Evolutionary conservation across 2,329 filamentous ascomycete genomes (phyloP), one percentile per base, ranked within the genome.

Genomic region (Claviceps purpurea): DNA sequence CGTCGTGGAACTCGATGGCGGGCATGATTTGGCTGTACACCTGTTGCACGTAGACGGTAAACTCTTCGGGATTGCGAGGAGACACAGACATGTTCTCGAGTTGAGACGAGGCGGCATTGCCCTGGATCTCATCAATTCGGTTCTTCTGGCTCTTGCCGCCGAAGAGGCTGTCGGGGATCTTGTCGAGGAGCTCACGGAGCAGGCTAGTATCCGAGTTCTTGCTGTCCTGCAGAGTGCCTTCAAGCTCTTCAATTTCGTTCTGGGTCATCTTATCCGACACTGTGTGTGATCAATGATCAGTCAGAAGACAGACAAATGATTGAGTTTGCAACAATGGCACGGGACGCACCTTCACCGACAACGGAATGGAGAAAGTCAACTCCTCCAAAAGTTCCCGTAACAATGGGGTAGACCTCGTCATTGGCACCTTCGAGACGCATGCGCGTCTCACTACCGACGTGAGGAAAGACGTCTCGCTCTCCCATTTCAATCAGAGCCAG

Each of bases 351-450:
- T 71, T 84, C 81, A 54, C 81, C 79, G 46, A 79, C 87, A 34
- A 95, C 89, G 1, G 87, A 93, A 71, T 95, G 89, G 55, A 95
- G 73, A 70, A 96, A 96, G 63, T 96, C 91, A 14, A 95, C 90
- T 56, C 90, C 90, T 56, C 90, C 90, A 67, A 96, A 96, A 6
- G 90, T 96, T 54, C 91, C 90, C 1, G 90, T 96, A 45, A 95
- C 78, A 55, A 91, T 72, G 6, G 90, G 90, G 60, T 86, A 95
- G 55, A 95, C 87, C 4, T 75, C 63, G 38, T 74, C 64, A 22
- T 75, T 74, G 53, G 79, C 84, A 45, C 86, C 89, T 38, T 77
- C 73, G 30, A 96, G 75, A 46, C 79, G 73, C 30, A 95, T 72
- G 62, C 73, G 72, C n/a, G 89, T 89, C 60, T 79, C 71, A 53